A percentile compares a stretch with the other conserved stretches of the same genome.
Evolutionary conservation across 768 basidiomycete genomes (phyloP).

Genomic region (Nevesoporus exiguus): DNA sequence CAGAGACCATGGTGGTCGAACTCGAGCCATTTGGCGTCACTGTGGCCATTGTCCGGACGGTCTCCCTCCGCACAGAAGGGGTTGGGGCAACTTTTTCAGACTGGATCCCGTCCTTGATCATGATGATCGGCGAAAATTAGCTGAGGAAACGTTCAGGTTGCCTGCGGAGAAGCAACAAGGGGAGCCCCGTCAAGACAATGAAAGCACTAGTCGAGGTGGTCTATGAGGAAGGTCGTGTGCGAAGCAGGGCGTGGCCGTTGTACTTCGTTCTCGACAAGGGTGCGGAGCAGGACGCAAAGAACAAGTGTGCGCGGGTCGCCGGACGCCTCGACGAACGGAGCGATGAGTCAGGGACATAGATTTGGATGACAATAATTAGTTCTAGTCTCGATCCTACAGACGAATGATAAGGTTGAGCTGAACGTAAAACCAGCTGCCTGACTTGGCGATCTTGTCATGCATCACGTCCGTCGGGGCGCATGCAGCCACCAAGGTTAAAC

Average conservation of each 20-base stretch:
- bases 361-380: slow-evolving; percentile 28
- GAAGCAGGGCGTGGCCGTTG: slow-evolving; percentile 44
- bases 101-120: slow-evolving; percentile 49
- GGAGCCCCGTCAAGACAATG: slow-evolving; percentile 57
- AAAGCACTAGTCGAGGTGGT: slow-evolving; percentile 42
- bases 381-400: too few species aligned
- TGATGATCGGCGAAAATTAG: slow-evolving; percentile 39
- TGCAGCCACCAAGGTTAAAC: too few species aligned
- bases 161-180: slow-evolving; percentile 47
- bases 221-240: slow-evolving; percentile 48
- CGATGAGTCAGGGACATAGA: slow-evolving; percentile 44
- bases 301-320: slow-evolving; percentile 44
- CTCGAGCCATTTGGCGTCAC: slow-evolving; percentile 54
- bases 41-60: slow-evolving; percentile 55
- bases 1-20: slow-evolving; percentile 54
- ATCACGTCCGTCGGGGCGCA: too few species aligned
- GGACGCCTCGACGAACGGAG: slow-evolving; percentile 51
- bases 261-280: slow-evolving; percentile 52
- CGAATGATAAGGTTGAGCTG: too few species aligned
- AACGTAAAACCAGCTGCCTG: too few species aligned
- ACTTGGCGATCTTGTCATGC: too few species aligned
- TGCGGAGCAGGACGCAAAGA: slow-evolving; percentile 48
- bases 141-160: slow-evolving; percentile 30
- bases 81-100: too few species aligned
- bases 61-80: slow-evolving; percentile 57